Evolutionary conservation across 2,329 filamentous ascomycete species (phyloP).

Genomic region (Stagonosporopsis rhizophila): DNA sequence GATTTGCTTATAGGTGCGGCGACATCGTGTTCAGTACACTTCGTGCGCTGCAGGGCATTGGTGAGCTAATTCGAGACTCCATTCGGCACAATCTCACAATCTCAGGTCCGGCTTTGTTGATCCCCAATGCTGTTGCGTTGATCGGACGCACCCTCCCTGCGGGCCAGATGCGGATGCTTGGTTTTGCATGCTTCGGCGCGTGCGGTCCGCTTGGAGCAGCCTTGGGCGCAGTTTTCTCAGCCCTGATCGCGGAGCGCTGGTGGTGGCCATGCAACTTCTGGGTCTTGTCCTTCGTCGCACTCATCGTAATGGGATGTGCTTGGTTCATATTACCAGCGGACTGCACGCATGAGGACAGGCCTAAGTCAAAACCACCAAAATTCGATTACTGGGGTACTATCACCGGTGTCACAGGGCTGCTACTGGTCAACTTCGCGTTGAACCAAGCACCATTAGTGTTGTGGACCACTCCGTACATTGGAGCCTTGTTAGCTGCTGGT

Average conservation of each 20-base stretch:
- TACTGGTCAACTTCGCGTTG: constrained; percentile 2
- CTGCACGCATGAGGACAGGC: background rate
- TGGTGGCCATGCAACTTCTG: constrained; percentile 4
- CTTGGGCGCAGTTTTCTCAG: background rate
- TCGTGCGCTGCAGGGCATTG: background rate
- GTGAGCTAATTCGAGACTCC: background rate
- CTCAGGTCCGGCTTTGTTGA: background rate
- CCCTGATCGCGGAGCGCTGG: background rate
- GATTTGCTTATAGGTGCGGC: background rate
- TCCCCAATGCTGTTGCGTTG: background rate
- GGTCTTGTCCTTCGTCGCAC: background rate
- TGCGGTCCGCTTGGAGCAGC: background rate
- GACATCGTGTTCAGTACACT: background rate
- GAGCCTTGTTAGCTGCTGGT: background rate
- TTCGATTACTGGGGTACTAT: background rate
- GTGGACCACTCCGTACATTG: background rate
- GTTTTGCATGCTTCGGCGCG: background rate
- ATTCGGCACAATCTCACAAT: background rate
- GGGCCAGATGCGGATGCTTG: background rate
- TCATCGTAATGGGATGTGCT: background rate
- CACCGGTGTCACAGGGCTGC: background rate
- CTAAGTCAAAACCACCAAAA: background rate
- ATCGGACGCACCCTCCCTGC: background rate
- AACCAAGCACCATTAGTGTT: background rate
- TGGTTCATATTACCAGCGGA: background rate